These are phyloP conservation scores for Fusarium sulawesiense DNA, from an alignment of 2,329 filamentous ascomycete genomes.

Conservation along the genomic window DNA sequence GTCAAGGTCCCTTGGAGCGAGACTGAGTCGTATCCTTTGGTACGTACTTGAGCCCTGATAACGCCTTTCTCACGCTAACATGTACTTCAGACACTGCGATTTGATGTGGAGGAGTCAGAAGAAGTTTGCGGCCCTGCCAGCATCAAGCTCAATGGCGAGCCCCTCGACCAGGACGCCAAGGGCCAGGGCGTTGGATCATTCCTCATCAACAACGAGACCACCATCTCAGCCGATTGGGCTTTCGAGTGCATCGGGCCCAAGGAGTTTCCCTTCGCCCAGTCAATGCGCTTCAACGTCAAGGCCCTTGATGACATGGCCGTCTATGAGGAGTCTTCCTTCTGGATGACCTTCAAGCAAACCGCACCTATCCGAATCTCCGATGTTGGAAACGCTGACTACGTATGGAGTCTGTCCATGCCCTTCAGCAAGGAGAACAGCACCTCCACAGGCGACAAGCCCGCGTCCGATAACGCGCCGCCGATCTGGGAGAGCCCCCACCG, in stretches of 20 bases:
- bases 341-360: conserved; percentile 60
- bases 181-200: conserved; percentile 58
- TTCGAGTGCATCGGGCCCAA: conserved; percentile 58
- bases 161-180: conserved; percentile 53
- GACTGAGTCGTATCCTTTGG: conserved; percentile 36
- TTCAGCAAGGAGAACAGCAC: conserved; percentile 29
- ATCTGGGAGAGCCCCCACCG: conserved; percentile 26
- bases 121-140: conserved; percentile 60
- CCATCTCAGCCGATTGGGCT: conserved; percentile 59
- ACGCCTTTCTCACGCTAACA: conserved; percentile 4
- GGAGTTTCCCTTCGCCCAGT: conserved; percentile 55
- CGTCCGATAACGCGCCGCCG: neutral
- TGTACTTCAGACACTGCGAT: conserved; percentile 51
- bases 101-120: conserved; percentile 59
- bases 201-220: conserved; percentile 51
- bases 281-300: conserved; percentile 58
- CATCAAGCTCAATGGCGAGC: conserved; percentile 60
- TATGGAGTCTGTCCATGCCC: conserved; percentile 42
- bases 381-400: conserved; percentile 55
- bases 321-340: conserved; percentile 54
- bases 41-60: conserved; percentile 21
- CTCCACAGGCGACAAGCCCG: conserved; percentile 7
- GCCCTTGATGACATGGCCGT: conserved; percentile 56
- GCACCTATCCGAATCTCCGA: conserved; percentile 56
- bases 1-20: conserved; percentile 34